A percentile compares a stretch with the other conserved stretches of the same genome.
Evolutionary conservation across 352 stramenopile genomes (phyloP).

Genomic region (Globisporangium barbulae): DNA sequence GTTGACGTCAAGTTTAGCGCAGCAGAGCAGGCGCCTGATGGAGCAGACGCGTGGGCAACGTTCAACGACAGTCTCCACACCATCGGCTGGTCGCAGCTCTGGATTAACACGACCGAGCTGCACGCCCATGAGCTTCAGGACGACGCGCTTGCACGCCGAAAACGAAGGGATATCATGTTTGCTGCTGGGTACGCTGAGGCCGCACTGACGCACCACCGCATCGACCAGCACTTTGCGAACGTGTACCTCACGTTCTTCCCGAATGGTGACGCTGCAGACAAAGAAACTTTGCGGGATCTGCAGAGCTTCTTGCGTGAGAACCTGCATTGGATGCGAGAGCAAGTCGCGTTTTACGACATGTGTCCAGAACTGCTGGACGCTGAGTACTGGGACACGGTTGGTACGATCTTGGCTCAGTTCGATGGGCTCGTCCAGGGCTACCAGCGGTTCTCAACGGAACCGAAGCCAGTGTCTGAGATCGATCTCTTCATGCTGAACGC

Average conservation of each 20-base stretch:
- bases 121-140: constrained; percentile 21
- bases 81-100: constrained; percentile 55
- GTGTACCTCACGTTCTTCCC: constrained; percentile 49
- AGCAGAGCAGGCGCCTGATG: background rate
- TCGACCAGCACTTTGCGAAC: constrained; percentile 62
- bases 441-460: constrained; percentile 19
- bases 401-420: constrained; percentile 40
- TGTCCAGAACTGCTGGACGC: constrained; percentile 18
- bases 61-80: constrained; percentile 54
- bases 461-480: constrained; percentile 23
- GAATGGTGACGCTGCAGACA: constrained; percentile 27
- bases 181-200: constrained; percentile 60
- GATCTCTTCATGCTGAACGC: constrained; percentile 58
- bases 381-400: constrained; percentile 36
- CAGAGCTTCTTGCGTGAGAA: constrained; percentile 42
- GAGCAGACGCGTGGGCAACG: constrained; percentile 30
- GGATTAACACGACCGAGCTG: constrained; percentile 36
- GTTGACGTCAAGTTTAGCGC: constrained; percentile 11
- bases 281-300: constrained; percentile 24
- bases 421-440: constrained; percentile 52
- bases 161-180: constrained; percentile 39
- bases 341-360: constrained; percentile 26
- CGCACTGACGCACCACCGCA: constrained; percentile 55
- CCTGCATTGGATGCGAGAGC: constrained; percentile 39
- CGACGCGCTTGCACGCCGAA: background rate